Evolutionary conservation across 208 protist genomes (phyloP), one percentile per base, ranked within the genome.

Genomic region (Leptomonas pyrrhocoris): DNA sequence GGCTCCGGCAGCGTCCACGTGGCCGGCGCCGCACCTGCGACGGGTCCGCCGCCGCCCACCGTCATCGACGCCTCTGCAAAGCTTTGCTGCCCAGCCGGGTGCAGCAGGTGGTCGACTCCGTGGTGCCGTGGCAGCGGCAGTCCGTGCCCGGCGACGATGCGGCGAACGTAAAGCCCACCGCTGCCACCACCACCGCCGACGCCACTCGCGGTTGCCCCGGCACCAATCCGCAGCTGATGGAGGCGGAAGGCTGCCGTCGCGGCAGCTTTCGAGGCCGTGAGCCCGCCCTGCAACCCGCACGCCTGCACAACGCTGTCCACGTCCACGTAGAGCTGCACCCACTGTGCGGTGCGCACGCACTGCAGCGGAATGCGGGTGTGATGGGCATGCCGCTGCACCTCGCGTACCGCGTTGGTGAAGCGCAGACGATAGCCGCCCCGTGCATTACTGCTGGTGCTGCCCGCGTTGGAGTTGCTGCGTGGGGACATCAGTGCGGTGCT

Each of bases 251-350:
- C 57, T 0, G 64, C 30, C 9, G 23, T 4, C 21, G 42, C 36
- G 3, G 5, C 13, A 43, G 60, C 19, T 5, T 12, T 40, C 18
- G 51, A 36, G 30, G 53, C n/a, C 16, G 45, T 50, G 30, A 64
- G 54, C 21, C 42, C 72, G 6, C 63, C 64, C 5, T 56, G 54
- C 13, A 38, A 21, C 30, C 50, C 73, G 28, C 85, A 77, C 1
- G 56, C 16, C 4, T 73, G 72, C 51, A 89, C 51, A 3, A 94
- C 65, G 16, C 40, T 42, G 7, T 80, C 74, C 0, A 92, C 61
- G 45, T 92, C 85, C 4, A 93, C 67, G 42, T 84, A 88, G n/a
- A 92, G 68, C 58, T 90, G 86, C 56, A 74, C 64, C 89, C 89
- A 94, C 64, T 81, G 69, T 8, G 85, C 83, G 11, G 70, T 74